These are phyloP conservation scores for Pleurotus platypus DNA, from an alignment of 768 basidiomycete species.

Conservation along the genomic window DNA sequence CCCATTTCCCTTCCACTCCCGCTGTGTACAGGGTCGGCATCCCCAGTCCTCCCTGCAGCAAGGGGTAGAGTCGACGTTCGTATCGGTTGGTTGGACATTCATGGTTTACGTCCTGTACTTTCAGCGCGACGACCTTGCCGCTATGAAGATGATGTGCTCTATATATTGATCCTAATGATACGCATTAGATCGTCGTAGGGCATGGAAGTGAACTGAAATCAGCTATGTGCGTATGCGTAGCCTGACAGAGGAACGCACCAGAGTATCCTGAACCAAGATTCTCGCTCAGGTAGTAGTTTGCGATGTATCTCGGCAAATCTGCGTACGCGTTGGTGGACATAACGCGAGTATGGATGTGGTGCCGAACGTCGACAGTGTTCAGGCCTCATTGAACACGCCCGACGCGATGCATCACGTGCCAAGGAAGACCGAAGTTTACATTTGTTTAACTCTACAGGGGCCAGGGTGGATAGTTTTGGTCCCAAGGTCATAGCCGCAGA, in stretches of 20 bases:
- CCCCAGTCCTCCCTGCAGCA: conserved; percentile 66
- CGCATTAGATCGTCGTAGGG: not conserved
- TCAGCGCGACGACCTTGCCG: conserved; percentile 63
- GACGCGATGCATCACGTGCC: conserved; percentile 5
- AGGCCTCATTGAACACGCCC: not conserved
- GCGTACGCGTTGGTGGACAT: not conserved
- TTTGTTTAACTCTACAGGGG: no score
- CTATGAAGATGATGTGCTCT: conserved; percentile 56
- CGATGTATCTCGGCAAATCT: conserved; percentile 37
- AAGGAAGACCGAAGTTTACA: not conserved
- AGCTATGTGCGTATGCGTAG: not conserved
- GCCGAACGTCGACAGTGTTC: not conserved
- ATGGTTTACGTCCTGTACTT: conserved; percentile 66
- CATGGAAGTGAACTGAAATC: not conserved
- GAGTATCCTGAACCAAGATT: conserved; percentile 72
- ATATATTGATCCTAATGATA: conserved; percentile 67
- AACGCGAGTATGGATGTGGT: not conserved
- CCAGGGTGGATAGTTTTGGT: no score
- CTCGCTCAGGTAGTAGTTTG: conserved; percentile 58
- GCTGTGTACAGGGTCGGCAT: conserved; percentile 72
- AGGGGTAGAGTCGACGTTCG: conserved; percentile 66
- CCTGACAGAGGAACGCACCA: conserved; percentile 35
- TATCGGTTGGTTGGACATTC: conserved; percentile 76
- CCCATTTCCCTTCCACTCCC: conserved; percentile 56
- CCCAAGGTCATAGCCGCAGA: no score